A percentile compares a stretch with the other conserved stretches of the same genome.
These are phyloP conservation scores for Candida koratica DNA, from an alignment of 805 yeast genomes.

Conservation along the genomic window DNA sequence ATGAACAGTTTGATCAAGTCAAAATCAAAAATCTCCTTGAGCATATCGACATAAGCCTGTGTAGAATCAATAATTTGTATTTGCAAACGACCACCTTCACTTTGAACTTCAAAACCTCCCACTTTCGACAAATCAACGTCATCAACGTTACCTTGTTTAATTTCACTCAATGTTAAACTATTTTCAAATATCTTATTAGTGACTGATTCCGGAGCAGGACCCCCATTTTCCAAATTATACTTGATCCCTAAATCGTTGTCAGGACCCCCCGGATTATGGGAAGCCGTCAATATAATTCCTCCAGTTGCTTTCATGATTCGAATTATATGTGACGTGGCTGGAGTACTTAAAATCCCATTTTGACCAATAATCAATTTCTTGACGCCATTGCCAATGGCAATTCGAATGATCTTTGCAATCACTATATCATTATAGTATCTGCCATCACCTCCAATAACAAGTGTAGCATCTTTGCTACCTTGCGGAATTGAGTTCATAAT, in stretches of 20 bases:
- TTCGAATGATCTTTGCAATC: conserved; percentile 73
- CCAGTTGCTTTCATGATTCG: conserved; percentile 77
- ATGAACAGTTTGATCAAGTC: conserved; percentile 72
- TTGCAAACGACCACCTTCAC: conserved; percentile 48
- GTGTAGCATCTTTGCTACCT: conserved; percentile 66
- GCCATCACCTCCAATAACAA: conserved; percentile 97
- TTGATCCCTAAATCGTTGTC: conserved; percentile 89
- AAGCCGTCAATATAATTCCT: conserved; percentile 93
- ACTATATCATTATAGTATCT: conserved; percentile 83
- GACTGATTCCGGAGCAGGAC: conserved; percentile 96
- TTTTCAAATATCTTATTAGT: conserved; percentile 80
- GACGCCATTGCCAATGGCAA: conserved; percentile 91
- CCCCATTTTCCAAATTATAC: conserved; percentile 92
- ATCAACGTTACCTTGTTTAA: conserved; percentile 54
- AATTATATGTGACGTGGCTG: conserved; percentile 93
- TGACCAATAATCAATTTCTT: conserved; percentile 81
- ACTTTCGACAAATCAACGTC: conserved; percentile 57
- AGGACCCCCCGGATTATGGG: conserved; percentile 98
- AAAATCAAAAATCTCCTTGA: conserved; percentile 87
- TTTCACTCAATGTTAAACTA: conserved; percentile 54
- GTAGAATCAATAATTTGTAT: conserved; percentile 85
- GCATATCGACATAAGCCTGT: conserved; percentile 67
- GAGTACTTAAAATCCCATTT: conserved; percentile 85
- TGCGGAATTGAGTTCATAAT: conserved; percentile 85
- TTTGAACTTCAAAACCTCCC: conserved; percentile 42